A percentile compares a stretch with the other conserved stretches of the same genome.
Conservation (phyloP, 495 filamentous ascomycete species). For the Hypoxylon trugodes region DNA sequence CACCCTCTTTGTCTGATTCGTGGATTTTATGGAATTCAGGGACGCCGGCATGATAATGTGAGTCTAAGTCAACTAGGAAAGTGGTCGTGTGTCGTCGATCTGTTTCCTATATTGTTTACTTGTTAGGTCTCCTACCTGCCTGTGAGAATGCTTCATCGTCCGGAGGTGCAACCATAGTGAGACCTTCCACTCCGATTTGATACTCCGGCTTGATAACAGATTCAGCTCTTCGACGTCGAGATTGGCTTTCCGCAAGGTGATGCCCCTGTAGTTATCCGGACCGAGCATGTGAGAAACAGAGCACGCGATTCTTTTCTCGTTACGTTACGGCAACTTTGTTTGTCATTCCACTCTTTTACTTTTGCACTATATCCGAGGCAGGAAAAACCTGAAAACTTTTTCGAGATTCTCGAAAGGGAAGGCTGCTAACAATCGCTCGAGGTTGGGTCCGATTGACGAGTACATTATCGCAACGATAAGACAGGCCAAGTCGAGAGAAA, state of each 20-base stretch:
- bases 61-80: conserved; percentile 21
- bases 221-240: conserved; percentile 23
- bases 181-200: conserved; percentile 11
- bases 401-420: conserved; percentile 21
- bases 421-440: not conserved
- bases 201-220: conserved; percentile 22
- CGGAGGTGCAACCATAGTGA: conserved; percentile 23
- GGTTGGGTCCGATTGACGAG: not conserved
- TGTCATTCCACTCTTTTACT: conserved; percentile 33
- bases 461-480: not conserved
- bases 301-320: conserved; percentile 36
- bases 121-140: conserved; percentile 11
- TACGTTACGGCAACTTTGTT: conserved; percentile 34
- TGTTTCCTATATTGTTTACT: conserved; percentile 29
- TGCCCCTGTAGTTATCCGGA: conserved; percentile 22
- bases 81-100: conserved; percentile 34
- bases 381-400: not conserved
- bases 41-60: conserved; percentile 21
- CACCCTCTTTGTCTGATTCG: conserved; percentile 22
- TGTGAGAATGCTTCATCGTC: conserved; percentile 21
- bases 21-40: conserved; percentile 17
- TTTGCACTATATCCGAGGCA: conserved; percentile 11
- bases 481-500: conserved; percentile 8
- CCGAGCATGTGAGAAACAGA: conserved; percentile 21
- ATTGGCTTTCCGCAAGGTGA: conserved; percentile 33